Conservation (phyloP, 805 yeast species). For the Tetrapisispora phaffii region DNA sequence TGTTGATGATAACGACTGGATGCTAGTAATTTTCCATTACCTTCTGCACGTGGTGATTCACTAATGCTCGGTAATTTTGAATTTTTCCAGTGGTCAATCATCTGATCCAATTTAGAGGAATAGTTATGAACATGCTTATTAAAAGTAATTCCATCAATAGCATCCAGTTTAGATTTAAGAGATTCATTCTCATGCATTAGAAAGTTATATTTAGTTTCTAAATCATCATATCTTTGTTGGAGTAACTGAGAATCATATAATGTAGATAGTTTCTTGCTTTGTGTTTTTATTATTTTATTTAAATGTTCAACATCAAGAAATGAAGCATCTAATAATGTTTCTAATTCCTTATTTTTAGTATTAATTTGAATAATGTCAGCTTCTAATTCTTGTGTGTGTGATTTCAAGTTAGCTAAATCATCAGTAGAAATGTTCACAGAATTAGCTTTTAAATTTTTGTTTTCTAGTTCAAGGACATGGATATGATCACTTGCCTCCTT, state of each 20-base stretch:
- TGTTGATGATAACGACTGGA: conserved; percentile 15
- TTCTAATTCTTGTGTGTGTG: conserved; percentile 26
- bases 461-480: conserved; percentile 33
- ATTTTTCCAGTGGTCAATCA: conserved; percentile 22
- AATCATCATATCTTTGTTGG: conserved; percentile 38
- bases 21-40: conserved; percentile 1
- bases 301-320: conserved; percentile 42
- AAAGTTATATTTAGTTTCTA: conserved; percentile 38
- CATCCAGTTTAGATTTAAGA: conserved; percentile 32
- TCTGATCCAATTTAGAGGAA: conserved; percentile 20
- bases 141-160: conserved; percentile 23
- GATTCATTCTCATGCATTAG: conserved; percentile 37
- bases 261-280: conserved; percentile 38
- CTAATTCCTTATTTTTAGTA: conserved; percentile 36
- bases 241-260: conserved; percentile 31
- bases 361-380: conserved; percentile 37
- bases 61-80: conserved; percentile 6
- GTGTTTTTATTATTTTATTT: conserved; percentile 46
- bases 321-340: conserved; percentile 44
- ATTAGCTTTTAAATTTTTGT: neutral
- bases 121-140: conserved; percentile 23
- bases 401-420: conserved; percentile 10
- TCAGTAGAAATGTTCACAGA: conserved; percentile 19
- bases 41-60: neutral
- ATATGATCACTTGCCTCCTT: conserved; percentile 49